Evolutionary conservation across 345 rosid genomes (phyloP).

Genomic region (Moringa oleifera): DNA sequence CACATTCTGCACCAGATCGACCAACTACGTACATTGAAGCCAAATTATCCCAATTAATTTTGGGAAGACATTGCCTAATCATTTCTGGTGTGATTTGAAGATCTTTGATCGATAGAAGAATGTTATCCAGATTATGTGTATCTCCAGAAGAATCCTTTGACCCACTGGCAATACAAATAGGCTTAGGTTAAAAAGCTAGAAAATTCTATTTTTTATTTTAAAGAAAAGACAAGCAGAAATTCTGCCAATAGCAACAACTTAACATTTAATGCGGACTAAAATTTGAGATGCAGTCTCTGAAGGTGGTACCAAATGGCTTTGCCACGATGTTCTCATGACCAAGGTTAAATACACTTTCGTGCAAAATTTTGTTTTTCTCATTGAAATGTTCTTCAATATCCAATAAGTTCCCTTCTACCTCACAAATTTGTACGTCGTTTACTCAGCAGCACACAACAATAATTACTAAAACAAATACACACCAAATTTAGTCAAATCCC

Average conservation of each 20-base stretch:
- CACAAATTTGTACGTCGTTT: neutral
- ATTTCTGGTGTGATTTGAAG: slow-evolving; percentile 70
- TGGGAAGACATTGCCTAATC: slow-evolving; percentile 70
- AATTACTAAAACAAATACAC: too few relatives aligned
- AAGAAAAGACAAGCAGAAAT: neutral
- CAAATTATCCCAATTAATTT: slow-evolving; percentile 75
- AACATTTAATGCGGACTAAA: neutral
- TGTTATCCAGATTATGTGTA: slow-evolving; percentile 34
- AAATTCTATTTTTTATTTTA: slow-evolving; percentile 7
- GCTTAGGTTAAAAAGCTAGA: slow-evolving; percentile 9
- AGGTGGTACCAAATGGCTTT: neutral
- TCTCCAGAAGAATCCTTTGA: slow-evolving; percentile 37
- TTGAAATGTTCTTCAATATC: too few relatives aligned
- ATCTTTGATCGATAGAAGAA: slow-evolving; percentile 49
- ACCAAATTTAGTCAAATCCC: too few relatives aligned
- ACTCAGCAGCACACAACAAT: too few relatives aligned
- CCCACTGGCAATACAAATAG: slow-evolving; percentile 40
- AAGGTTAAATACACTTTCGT: neutral
- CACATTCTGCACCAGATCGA: slow-evolving; percentile 85
- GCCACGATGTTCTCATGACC: neutral
- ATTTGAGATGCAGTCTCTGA: too few relatives aligned
- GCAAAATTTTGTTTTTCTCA: neutral
- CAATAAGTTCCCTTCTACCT: neutral
- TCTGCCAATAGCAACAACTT: slow-evolving; percentile 1
- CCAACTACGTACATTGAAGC: slow-evolving; percentile 50